Percentiles rank a stretch among this genome's conserved stretches.
Evolutionary conservation across 2,329 filamentous ascomycete genomes (phyloP).

Genomic region (Ceratocystis smalleyi): DNA sequence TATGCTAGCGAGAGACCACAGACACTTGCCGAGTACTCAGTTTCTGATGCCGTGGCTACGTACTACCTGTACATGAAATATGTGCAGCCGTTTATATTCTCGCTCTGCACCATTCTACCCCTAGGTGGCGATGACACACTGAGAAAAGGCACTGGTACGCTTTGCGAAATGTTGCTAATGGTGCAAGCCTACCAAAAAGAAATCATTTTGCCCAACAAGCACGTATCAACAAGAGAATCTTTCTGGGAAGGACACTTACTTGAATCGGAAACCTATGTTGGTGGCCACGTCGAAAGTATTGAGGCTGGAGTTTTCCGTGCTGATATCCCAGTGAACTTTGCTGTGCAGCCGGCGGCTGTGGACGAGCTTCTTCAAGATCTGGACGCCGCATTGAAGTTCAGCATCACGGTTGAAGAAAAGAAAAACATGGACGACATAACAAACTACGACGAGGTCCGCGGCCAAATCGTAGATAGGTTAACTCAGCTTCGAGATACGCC

Average conservation of each 20-base stretch:
- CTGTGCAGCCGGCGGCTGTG: constrained; percentile 72
- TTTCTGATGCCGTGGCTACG: constrained; percentile 95
- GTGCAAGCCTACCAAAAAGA: constrained; percentile 87
- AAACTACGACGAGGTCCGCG: constrained; percentile 73
- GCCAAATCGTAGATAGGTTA: constrained; percentile 60
- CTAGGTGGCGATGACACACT: constrained; percentile 83
- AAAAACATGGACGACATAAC: constrained; percentile 63
- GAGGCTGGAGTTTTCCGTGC: constrained; percentile 93
- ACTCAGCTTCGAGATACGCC: constrained; percentile 63
- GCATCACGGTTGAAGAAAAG: constrained; percentile 69
- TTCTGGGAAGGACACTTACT: constrained; percentile 96
- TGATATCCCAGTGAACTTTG: constrained; percentile 89
- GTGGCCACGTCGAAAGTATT: constrained; percentile 97
- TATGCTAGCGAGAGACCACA: constrained; percentile 82
- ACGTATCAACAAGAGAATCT: constrained; percentile 73
- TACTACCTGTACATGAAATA: constrained; percentile 99
- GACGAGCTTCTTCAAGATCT: constrained; percentile 78
- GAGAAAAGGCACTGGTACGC: constrained; percentile 87
- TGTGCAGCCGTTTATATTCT: constrained; percentile 99
- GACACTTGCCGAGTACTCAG: constrained; percentile 90
- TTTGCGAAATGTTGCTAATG: constrained; percentile 99
- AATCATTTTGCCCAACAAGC: constrained; percentile 92
- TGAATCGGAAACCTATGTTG: constrained; percentile 95
- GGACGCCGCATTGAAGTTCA: constrained; percentile 78
- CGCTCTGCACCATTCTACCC: constrained; percentile 88